phyloP scores from a whole-genome alignment of 371 early-diverging fungal genomes.

The Zychaea mexicana region DNA sequence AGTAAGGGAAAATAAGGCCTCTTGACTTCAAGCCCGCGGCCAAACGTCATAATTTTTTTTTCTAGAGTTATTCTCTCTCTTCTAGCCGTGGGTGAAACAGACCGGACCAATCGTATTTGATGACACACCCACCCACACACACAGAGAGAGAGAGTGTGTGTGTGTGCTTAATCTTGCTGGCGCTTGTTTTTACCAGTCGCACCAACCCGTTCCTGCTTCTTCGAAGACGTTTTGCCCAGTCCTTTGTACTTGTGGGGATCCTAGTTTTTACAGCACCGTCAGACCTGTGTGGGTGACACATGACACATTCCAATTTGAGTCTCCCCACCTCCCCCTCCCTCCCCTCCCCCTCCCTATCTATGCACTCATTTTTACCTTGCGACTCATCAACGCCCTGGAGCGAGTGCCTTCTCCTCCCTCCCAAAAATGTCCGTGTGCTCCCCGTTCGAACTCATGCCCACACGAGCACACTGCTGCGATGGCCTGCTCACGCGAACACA shows the following conservation, averaged over 20 bases:
- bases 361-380: conserved; percentile 63
- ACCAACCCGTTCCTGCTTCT: conserved; percentile 64
- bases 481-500: conserved; percentile 87
- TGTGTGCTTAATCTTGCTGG: conserved; percentile 12
- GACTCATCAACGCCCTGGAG: conserved; percentile 79
- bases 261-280: too few species aligned
- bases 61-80: too few species aligned
- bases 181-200: conserved; percentile 30
- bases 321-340: not conserved
- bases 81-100: too few species aligned
- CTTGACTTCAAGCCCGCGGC: too few species aligned
- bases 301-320: too few species aligned
- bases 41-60: too few species aligned
- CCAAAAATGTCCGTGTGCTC: conserved; percentile 79
- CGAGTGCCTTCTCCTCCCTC: conserved; percentile 97
- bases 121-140: too few species aligned
- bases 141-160: too few species aligned
- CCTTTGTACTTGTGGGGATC: conserved; percentile 54
- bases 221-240: conserved; percentile 48
- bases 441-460: conserved; percentile 67
- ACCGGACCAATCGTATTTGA: not conserved
- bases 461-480: conserved; percentile 55
- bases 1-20: too few species aligned
- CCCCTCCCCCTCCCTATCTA: not conserved
- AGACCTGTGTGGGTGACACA: not conserved